These are phyloP conservation scores for Aspergillus costaricaensis DNA, from an alignment of 2,329 filamentous ascomycete species.

Conservation along the genomic window DNA sequence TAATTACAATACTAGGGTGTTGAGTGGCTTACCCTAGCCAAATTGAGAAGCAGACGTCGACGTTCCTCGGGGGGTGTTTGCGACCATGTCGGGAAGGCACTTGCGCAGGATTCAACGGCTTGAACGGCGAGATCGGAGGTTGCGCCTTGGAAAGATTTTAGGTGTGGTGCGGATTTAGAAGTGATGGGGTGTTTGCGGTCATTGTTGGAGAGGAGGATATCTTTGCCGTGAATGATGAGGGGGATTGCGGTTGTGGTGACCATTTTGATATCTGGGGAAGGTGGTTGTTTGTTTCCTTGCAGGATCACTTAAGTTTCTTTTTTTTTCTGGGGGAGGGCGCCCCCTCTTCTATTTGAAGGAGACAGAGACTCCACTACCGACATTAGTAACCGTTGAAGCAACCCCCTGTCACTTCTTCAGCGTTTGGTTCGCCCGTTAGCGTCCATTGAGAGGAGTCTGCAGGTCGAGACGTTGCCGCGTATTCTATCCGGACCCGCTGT, in stretches of 20 bases:
- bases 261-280: neutral
- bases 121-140: slow-evolving; percentile 9
- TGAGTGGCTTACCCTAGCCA: neutral
- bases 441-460: too few relatives aligned
- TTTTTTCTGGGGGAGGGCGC: too few relatives aligned
- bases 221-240: neutral
- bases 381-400: too few relatives aligned
- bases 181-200: neutral
- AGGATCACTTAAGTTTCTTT: too few relatives aligned
- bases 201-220: neutral
- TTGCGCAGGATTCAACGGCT: slow-evolving; percentile 6
- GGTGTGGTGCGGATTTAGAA: neutral
- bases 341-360: too few relatives aligned
- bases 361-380: too few relatives aligned
- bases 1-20: neutral
- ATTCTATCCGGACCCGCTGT: neutral
- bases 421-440: neutral
- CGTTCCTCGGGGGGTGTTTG: slow-evolving; percentile 1
- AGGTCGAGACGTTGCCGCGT: neutral
- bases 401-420: too few relatives aligned
- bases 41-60: neutral
- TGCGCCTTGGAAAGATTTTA: slow-evolving; percentile 10
- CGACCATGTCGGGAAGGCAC: slow-evolving; percentile 8
- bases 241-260: neutral
- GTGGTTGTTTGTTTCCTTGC: too few relatives aligned